Conservation (phyloP, 208 protist species). For the Acanthamoeba lenticulata region DNA sequence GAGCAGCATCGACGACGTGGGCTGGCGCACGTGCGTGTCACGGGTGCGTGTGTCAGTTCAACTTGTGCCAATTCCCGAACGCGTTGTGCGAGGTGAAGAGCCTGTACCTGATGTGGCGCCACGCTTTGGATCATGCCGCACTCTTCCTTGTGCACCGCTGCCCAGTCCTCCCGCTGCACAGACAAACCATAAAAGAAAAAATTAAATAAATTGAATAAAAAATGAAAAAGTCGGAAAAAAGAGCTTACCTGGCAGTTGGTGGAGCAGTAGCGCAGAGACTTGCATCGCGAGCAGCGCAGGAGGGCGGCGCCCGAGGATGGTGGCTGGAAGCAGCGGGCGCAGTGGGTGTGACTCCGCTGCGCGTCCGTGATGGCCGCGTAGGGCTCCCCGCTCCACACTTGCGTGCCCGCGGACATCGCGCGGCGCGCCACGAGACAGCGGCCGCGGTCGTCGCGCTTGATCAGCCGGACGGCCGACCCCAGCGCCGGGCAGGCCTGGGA, state of each 20-base stretch:
- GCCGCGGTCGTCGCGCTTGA: background rate
- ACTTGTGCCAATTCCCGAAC: background rate
- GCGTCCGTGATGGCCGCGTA: slow-evolving; percentile 14
- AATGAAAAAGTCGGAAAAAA: background rate
- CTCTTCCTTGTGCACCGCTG: slow-evolving; percentile 8
- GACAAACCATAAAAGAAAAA: background rate
- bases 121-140: slow-evolving; percentile 36
- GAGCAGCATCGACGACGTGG: slow-evolving; percentile 6
- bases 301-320: background rate
- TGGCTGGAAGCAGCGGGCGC: background rate
- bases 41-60: too few species aligned
- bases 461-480: background rate
- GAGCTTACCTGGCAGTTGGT: background rate
- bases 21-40: background rate
- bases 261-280: slow-evolving; percentile 4
- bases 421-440: background rate
- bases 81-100: background rate
- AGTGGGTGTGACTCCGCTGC: background rate
- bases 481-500: background rate
- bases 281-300: slow-evolving; percentile 21
- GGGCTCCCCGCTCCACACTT: slow-evolving; percentile 3
- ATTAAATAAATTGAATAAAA: background rate
- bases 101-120: background rate
- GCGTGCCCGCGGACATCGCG: background rate
- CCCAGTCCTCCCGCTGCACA: slow-evolving; percentile 23